These are phyloP conservation scores for Colletotrichum sp. DNA, from an alignment of 2,329 filamentous ascomycete species.

Conservation along the genomic window DNA sequence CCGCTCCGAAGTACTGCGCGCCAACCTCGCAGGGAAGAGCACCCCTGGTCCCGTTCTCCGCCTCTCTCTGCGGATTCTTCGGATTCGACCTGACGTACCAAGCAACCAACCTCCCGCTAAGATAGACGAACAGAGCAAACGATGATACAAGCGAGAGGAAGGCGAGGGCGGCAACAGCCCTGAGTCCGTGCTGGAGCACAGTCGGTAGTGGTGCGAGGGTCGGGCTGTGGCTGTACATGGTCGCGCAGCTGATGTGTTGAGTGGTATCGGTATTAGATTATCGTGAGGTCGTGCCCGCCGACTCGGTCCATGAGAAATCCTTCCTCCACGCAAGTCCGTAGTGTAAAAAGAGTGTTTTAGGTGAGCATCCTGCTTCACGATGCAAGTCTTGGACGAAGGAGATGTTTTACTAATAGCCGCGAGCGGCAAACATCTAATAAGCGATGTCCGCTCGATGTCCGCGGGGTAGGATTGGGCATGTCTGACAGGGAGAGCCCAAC, in stretches of 20 bases:
- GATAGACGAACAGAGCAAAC: constrained; percentile 34
- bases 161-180: constrained; percentile 38
- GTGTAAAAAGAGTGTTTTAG: not conserved
- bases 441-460: not conserved
- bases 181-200: constrained; percentile 37
- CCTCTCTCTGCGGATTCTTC: constrained; percentile 29
- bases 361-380: not conserved
- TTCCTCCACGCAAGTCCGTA: not conserved
- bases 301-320: not conserved
- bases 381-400: not conserved
- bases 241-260: not conserved
- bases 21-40: constrained; percentile 25
- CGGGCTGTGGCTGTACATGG: not conserved
- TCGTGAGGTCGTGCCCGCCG: constrained; percentile 3
- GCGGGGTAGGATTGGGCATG: not conserved
- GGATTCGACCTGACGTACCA: constrained; percentile 35
- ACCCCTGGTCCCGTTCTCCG: not conserved
- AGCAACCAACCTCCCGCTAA: constrained; percentile 36
- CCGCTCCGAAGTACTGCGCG: constrained; percentile 11
- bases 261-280: not conserved
- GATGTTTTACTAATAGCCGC: not conserved
- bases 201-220: constrained; percentile 37
- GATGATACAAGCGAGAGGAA: constrained; percentile 40
- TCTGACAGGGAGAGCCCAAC: not conserved
- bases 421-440: not conserved